Base-by-base conservation (phyloP, 2,329 filamentous ascomycete genomes). In the Fusarium equiseti region DNA sequence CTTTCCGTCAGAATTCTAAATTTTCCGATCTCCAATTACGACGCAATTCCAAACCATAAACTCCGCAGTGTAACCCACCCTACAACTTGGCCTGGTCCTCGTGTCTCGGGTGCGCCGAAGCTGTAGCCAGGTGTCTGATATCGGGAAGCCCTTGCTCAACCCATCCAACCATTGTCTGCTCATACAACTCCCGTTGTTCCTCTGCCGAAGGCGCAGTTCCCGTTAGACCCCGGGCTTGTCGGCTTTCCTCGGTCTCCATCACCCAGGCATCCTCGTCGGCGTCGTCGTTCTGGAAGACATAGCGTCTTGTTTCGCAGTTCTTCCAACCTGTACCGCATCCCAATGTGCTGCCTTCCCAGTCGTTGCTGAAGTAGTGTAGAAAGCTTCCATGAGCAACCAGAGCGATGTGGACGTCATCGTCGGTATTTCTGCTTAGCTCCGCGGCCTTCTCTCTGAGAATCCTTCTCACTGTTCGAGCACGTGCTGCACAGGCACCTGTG, bases 381-480 rank as follows among this genome's bases (percentile, higher is more conserved):
- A 72, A 72, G n/a, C 56, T 70, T 15, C 69, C 69, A 1, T 72
- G 69, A 2, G 69, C 69, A 4, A 72, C 65, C 1, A 72, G 38
- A 13, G 46, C 69, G 35, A 72, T 72, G 11, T 72, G 65, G 16
- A 72, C 22, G 2, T 72, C 65, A 5, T 72, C 46, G 3, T 67
- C 18, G 15, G 44, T 43, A 4, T 46, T 43, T 40, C 42, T 27
- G 11, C 54, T 57, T 22, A 72, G 5, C 8, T 53, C 65, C 4
- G 31, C 43, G 24, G 57, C 51, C 8, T 59, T 72, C 26, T 63
- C 53, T 15, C 61, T 42, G 3, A 72, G 65, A n/a, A 70, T 59
- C 12, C 61, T 66, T 22, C 69, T 59, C 3, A 72, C 66, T 20
- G n/a, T 46, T 4, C 66, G 53, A 9, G 69, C 69, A 11, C 69